Percentiles rank a stretch among this genome's conserved stretches.
Conservation (phyloP, 352 stramenopile species). For the Phytopythium oedochilum region DNA sequence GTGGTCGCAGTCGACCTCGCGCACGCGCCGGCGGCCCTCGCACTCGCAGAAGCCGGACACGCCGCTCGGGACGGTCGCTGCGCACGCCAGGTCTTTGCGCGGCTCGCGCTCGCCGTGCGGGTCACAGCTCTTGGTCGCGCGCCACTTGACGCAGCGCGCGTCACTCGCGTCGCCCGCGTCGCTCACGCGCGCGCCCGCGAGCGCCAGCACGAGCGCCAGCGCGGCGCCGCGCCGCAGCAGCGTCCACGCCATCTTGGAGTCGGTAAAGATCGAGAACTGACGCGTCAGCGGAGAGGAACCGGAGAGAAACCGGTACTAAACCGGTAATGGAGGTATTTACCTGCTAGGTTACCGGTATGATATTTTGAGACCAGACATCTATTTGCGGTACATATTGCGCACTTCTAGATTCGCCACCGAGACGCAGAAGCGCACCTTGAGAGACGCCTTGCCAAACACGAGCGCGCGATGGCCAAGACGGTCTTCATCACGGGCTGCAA, state of each 20-base stretch:
- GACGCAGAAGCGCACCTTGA: too few species aligned
- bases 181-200: conserved; percentile 1
- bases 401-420: too few species aligned
- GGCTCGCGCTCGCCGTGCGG: conserved; percentile 62
- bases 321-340: background rate
- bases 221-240: conserved; percentile 11
- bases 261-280: background rate
- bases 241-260: background rate
- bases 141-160: conserved; percentile 62
- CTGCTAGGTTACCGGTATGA: background rate
- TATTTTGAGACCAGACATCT: too few species aligned
- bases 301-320: background rate
- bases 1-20: conserved; percentile 72
- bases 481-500: conserved; percentile 49
- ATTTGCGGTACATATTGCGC: too few species aligned
- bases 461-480: conserved; percentile 32
- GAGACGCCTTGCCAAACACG: too few species aligned
- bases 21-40: conserved; percentile 66
- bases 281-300: background rate
- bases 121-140: conserved; percentile 63
- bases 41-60: conserved; percentile 79
- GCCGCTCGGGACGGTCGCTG: conserved; percentile 34
- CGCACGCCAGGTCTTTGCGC: conserved; percentile 56
- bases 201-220: conserved; percentile 9
- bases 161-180: background rate